Base-by-base conservation (phyloP, 139 green algal genomes). In the Microglena sp. region DNA sequence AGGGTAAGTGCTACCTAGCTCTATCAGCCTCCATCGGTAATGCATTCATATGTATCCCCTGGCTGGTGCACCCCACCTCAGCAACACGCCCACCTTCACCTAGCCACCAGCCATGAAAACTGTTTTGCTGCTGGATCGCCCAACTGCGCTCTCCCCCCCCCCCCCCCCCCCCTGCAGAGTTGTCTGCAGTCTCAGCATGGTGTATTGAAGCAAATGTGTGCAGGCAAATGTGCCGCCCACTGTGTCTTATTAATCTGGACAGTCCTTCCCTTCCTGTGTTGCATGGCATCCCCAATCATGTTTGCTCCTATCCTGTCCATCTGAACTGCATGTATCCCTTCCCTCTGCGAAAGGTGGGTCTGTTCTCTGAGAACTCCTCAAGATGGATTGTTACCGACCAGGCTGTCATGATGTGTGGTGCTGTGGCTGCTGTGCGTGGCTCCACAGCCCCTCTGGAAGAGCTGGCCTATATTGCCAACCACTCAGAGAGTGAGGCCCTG, bases 381-480 rank as follows among this genome's bases (percentile, higher is more conserved):
- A 22, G 35, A 31, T 58, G 21, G 35, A 18, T 66, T 22, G 22
- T 54, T 18, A 7, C 60, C 29, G 33, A 55, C 32, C 55, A 66
- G 33, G 60, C 21, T 24, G 32, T 66, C 34, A 66, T 66, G 60
- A n/a, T 27, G 7, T 33, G 32, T 66, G 56, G 56, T 28, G 36
- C 44, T 34, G 62, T 45, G 30, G 45, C 33, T 46, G 4, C 31
- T 30, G 46, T 69, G 40, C 72, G 90, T 24, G 90, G 90, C n/a
- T 62, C 75, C 29, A 84, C 71, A 36, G 80, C 81, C 22, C 76
- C 82, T 11, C 5, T 70, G 6, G 77, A 87, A n/a, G 91, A 97
- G 83, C 72, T 97, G 31, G 64, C 71, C 1, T 87, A 87, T 77
- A 97, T 97, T 70, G 26, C 87, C 31, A 55, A 57, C 15, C 77